A percentile compares a stretch with the other conserved stretches of the same genome.
These are phyloP conservation scores for Cercospora janseana DNA, from an alignment of 2,329 filamentous ascomycete species.

Conservation along the genomic window DNA sequence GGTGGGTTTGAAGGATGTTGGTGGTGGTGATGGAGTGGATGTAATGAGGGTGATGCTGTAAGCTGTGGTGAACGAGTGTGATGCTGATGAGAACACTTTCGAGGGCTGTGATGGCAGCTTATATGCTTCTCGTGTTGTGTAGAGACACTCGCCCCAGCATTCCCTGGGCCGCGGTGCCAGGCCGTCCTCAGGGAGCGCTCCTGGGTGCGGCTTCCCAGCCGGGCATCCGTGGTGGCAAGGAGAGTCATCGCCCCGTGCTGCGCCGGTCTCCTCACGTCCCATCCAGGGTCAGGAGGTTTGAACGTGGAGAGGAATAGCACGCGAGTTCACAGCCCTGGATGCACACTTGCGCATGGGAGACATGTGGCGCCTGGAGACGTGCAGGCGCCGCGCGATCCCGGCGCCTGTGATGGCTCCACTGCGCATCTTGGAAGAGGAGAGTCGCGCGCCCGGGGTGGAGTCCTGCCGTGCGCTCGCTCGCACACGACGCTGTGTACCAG, in stretches of 20 bases:
- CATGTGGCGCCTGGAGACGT: background rate
- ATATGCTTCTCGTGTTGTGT: background rate
- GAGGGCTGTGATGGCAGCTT: background rate
- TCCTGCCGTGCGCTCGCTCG: no score
- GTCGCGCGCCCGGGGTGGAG: no score
- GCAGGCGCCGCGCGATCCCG: no score
- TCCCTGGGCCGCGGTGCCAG: no score
- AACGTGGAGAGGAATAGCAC: no score
- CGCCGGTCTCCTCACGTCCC: no score
- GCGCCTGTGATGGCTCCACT: no score
- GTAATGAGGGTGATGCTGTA: background rate
- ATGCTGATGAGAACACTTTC: constrained; percentile 3
- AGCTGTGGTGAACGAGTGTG: background rate
- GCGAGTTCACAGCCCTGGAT: background rate
- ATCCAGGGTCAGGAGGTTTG: no score
- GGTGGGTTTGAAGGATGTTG: background rate
- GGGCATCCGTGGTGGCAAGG: background rate
- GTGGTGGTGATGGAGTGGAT: background rate
- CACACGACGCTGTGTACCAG: no score
- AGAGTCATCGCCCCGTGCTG: background rate
- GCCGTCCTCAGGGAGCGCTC: no score
- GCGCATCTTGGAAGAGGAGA: no score
- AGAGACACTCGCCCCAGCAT: background rate
- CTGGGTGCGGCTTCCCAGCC: background rate
- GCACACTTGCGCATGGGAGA: background rate